Conservation (phyloP, 2,329 filamentous ascomycete species). For the Acrocalymma vagum region DNA sequence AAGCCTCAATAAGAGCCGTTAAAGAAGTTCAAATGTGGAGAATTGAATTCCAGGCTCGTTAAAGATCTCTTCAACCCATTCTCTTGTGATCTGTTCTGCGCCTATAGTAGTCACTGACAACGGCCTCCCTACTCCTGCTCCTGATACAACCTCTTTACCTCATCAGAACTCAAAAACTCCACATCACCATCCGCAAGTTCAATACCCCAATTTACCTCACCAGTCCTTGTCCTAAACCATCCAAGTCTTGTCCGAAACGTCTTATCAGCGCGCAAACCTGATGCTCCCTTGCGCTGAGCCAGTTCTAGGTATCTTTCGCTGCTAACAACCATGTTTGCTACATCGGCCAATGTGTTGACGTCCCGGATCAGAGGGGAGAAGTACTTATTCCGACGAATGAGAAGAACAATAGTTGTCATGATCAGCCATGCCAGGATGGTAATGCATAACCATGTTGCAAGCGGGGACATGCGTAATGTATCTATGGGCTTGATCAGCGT, state of each 20-base stretch:
- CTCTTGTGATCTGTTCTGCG: no score
- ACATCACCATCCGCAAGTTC: constrained; percentile 15
- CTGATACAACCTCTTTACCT: no score
- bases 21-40: no score
- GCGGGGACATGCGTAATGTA: constrained; percentile 8
- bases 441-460: constrained; percentile 18
- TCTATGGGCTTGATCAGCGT: constrained; percentile 9
- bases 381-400: no score
- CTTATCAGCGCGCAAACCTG: constrained; percentile 2
- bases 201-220: constrained; percentile 19
- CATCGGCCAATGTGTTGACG: constrained; percentile 17
- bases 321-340: constrained; percentile 12
- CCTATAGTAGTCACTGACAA: no score
- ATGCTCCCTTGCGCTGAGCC: constrained; percentile 2
- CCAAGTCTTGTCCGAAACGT: constrained; percentile 14
- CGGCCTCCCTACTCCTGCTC: no score
- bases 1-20: no score
- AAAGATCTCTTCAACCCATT: no score
- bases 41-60: no score
- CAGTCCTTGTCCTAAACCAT: constrained; percentile 19
- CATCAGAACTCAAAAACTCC: no score
- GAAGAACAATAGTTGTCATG: no score
- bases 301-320: constrained; percentile 13
- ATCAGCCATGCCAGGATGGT: constrained; percentile 14
- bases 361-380: constrained; percentile 7